phyloP scores from a whole-genome alignment of 2,329 filamentous ascomycete species.

The Calonectria leucothoes region DNA sequence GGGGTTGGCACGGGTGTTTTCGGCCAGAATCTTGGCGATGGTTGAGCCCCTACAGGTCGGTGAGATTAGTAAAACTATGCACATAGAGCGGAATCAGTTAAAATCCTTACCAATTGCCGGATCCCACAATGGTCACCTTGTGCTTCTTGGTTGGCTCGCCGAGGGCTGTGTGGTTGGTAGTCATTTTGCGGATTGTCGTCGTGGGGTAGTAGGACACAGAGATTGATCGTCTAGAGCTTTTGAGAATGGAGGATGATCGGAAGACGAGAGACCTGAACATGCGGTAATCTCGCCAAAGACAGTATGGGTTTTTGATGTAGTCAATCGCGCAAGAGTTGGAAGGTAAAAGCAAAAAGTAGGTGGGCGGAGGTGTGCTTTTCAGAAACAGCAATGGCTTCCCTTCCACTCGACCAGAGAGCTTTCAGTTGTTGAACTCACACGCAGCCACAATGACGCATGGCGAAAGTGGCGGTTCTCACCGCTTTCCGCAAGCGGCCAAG shows the following conservation, averaged over 20 bases:
- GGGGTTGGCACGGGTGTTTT: constrained; percentile 84
- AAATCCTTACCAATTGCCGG: constrained; percentile 84
- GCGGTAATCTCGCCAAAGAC: constrained; percentile 8
- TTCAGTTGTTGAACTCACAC: constrained; percentile 44
- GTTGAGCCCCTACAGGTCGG: constrained; percentile 82
- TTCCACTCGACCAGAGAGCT: constrained; percentile 34
- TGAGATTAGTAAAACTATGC: not conserved
- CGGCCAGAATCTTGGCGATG: constrained; percentile 95
- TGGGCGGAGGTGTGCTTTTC: constrained; percentile 38
- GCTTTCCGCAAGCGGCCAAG: constrained; percentile 39
- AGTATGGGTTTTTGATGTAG: constrained; percentile 12
- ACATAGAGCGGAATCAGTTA: not conserved
- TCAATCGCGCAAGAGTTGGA: not conserved
- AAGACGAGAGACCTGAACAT: constrained; percentile 40
- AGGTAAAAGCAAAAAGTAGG: constrained; percentile 5
- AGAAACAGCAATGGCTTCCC: constrained; percentile 27
- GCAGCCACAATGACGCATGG: constrained; percentile 45
- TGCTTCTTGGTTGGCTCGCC: constrained; percentile 76
- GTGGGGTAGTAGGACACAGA: constrained; percentile 33
- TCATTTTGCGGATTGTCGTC: constrained; percentile 46
- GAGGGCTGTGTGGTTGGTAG: constrained; percentile 45
- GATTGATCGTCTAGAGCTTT: constrained; percentile 27
- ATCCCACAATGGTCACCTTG: constrained; percentile 94
- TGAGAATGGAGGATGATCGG: constrained; percentile 27
- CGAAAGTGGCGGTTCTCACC: constrained; percentile 38